Evolutionary conservation across 768 basidiomycete species (phyloP).

Genomic region (Leccinum subgranulosum): DNA sequence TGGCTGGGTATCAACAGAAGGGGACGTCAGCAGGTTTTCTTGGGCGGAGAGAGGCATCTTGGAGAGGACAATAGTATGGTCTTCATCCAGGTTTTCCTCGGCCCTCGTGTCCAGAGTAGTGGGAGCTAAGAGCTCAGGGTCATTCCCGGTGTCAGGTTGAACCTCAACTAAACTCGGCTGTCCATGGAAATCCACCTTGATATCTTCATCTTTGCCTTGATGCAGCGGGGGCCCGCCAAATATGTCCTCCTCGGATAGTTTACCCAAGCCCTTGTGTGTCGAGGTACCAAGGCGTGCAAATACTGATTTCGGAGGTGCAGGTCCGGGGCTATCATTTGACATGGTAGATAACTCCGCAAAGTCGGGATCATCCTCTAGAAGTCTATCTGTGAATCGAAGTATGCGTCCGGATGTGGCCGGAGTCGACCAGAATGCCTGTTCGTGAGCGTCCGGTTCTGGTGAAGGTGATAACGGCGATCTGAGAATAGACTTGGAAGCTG

Average conservation of each 20-base stretch:
- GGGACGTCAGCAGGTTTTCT: neutral
- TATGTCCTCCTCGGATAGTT: constrained; percentile 3
- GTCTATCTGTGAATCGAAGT: constrained; percentile 60
- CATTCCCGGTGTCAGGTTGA: constrained; percentile 5
- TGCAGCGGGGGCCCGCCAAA: constrained; percentile 4
- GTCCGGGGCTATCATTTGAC: constrained; percentile 46
- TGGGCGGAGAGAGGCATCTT: constrained; percentile 4
- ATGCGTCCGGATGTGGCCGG: constrained; percentile 52
- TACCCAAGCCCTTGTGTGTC: constrained; percentile 4
- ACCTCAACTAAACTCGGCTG: constrained; percentile 11
- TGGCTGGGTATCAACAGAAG: constrained; percentile 2
- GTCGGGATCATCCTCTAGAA: constrained; percentile 62
- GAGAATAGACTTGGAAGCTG: constrained; percentile 3
- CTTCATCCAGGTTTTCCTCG: constrained; percentile 26
- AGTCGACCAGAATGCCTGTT: constrained; percentile 64
- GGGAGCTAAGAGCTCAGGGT: constrained; percentile 1
- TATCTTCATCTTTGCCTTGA: constrained; percentile 1
- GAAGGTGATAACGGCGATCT: constrained; percentile 19
- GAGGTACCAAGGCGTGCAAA: constrained; percentile 22
- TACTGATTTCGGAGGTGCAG: constrained; percentile 29
- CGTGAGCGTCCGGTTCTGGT: constrained; percentile 36
- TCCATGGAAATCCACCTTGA: constrained; percentile 7
- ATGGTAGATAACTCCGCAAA: constrained; percentile 46
- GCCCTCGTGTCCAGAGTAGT: neutral
- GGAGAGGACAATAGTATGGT: constrained; percentile 30